Percentiles rank a stretch among this genome's conserved stretches.
These are phyloP conservation scores for Pelargonium australe DNA, from an alignment of 441 rosid species.

Conservation along the genomic window DNA sequence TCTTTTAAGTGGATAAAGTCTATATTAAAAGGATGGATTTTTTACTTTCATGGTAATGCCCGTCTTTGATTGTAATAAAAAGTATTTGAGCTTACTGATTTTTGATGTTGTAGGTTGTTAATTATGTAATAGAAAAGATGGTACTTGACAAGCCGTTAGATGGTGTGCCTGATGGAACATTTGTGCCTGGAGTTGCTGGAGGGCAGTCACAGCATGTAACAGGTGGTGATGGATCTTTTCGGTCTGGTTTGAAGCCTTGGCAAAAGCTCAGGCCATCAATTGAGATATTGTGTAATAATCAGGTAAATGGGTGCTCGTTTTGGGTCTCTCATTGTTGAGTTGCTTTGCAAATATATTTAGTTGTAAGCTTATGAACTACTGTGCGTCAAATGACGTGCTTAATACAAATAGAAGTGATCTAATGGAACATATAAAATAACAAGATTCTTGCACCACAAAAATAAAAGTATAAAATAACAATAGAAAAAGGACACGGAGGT, in stretches of 20 bases:
- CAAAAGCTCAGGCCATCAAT: constrained; percentile 80
- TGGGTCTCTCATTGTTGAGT: neutral
- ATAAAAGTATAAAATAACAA: too few species aligned
- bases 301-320: constrained; percentile 44
- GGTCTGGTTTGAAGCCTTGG: constrained; percentile 71
- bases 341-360: neutral
- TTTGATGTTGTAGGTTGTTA: constrained; percentile 64
- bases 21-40: neutral
- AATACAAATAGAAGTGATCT: neutral
- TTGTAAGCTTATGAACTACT: too few species aligned
- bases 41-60: neutral
- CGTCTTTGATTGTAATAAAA: neutral
- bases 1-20: neutral
- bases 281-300: constrained; percentile 95
- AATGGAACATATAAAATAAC: neutral
- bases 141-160: constrained; percentile 82
- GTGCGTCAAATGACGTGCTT: neutral
- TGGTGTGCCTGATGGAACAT: constrained; percentile 49
- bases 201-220: constrained; percentile 60
- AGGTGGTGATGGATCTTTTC: constrained; percentile 59
- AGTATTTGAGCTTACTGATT: constrained; percentile 9
- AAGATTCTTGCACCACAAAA: too few species aligned
- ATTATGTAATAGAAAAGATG: constrained; percentile 92
- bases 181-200: constrained; percentile 51
- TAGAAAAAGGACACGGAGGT: too few species aligned